A percentile compares a stretch with the other conserved stretches of the same genome.
These are phyloP conservation scores for Neofusicoccum sp. DNA, from an alignment of 2,329 filamentous ascomycete species.

Conservation along the genomic window DNA sequence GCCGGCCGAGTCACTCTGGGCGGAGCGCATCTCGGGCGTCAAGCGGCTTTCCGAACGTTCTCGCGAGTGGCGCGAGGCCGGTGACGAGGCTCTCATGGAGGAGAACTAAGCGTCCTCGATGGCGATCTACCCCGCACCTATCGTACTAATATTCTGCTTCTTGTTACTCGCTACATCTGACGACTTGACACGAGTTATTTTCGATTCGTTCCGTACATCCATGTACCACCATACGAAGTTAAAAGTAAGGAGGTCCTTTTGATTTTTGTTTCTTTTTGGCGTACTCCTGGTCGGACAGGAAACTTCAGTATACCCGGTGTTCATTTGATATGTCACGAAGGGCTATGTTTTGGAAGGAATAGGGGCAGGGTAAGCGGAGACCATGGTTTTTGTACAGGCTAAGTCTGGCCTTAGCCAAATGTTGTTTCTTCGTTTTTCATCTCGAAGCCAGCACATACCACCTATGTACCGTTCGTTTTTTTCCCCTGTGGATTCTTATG, in stretches of 20 bases:
- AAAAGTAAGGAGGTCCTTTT: constrained; percentile 2
- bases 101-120: constrained; percentile 32
- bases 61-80: constrained; percentile 87
- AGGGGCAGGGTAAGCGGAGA: constrained; percentile 11
- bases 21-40: constrained; percentile 75
- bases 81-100: constrained; percentile 67
- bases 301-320: constrained; percentile 15
- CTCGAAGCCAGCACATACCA: constrained; percentile 2
- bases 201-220: constrained; percentile 9
- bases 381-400: not conserved
- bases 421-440: not conserved
- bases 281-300: not conserved
- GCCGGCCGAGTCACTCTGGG: constrained; percentile 86
- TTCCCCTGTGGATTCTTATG: constrained; percentile 2
- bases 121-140: not conserved
- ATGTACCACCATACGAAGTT: constrained; percentile 13
- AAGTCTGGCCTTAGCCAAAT: not conserved
- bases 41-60: constrained; percentile 78
- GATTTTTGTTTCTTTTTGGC: not conserved
- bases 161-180: constrained; percentile 6
- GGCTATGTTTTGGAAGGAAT: constrained; percentile 14
- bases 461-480: not conserved
- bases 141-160: constrained; percentile 7
- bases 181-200: constrained; percentile 14
- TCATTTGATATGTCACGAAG: constrained; percentile 16